Base-by-base conservation (phyloP, 140 eudicot genomes). In the Oenanthe javanica region DNA sequence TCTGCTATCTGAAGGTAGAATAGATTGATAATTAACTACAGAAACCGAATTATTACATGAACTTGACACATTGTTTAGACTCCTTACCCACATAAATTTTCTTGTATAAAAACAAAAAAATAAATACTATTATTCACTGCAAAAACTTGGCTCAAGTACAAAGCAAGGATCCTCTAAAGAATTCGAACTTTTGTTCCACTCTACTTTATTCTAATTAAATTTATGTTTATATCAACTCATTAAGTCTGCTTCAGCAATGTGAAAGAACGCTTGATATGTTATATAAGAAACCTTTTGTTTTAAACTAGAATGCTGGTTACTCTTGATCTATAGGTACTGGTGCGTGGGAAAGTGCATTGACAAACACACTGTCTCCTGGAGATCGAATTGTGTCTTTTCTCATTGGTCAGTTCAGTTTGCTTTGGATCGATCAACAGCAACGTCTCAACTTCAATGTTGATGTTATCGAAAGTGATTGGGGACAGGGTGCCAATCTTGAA, bases 271-370 rank as follows among this genome's bases (percentile, higher is more conserved):
- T 23, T 43, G 46, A n/a, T 61, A 61, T 23, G 70, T 61, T 25
- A 63, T 23, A 23, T 1, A 13, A 2, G 2, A 40, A 47, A 74
- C 48, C 27, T 74, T 46, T 47, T 47, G 38, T 13, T 12, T 50
- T 54, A 10, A 18, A 45, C 36, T 13, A 49, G 21, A 23, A 36
- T 50, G 63, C 63, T 46, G 64, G 5, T 72, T 3, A 40, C 67
- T 71, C 52, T 21, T 83, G 45, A 71, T 46, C 9, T 74, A 47
- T 84, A 96, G 99, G 99, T 77, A 96, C 99, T 55, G 99, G 99
- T 67, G 99, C 99, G 78, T 96, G 97, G 98, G 99, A 96, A 84
- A 96, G 99, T 86, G 99, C 99, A 55, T 91, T 96, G 13, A 96
- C 98, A 3, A 96, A 96, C 87, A 96, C 99, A 0, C 74, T 96